Base-by-base conservation (phyloP, 2,329 filamentous ascomycete species). In the Penicillium palitans region DNA sequence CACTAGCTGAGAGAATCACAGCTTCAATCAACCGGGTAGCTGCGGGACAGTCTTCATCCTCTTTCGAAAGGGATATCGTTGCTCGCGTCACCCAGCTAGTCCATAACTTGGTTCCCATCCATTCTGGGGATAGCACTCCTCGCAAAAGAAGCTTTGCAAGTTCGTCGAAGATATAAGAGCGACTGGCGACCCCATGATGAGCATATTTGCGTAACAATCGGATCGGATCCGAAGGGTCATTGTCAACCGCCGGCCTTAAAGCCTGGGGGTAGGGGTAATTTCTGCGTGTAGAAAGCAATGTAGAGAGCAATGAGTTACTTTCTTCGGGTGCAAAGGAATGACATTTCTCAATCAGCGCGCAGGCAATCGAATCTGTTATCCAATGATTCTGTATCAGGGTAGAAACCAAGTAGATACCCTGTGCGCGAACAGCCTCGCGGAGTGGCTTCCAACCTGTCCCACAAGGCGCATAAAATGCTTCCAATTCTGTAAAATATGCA, bases 401-500 rank as follows among this genome's bases (percentile, higher is more conserved):
- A 44, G 71, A 72, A 19, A 78, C 67, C 50, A 78, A 55, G 57
- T 70, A 65, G 41, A 78, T 72, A 12, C 76, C 76, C 59, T 76
- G 75, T 2, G 74, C 68, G 24, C 76, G 74, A 31, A 76, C 74
- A 52, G 75, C 73, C 59, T 76, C 72, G 25, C 74, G 75, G 17
- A 78, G 66, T 41, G 76, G 76, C 50, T 65, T 70, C 76, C 76
- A 78, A 21, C 75, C 75, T 57, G 60, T 60, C 25, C 69, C 68
- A 45, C 63, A 59, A 13, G 70, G 69, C 2, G 74, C 70, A 64
- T 77, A 78, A 49, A 70, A 70, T 31, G 67, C 62, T 58, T 78
- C 76, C 51, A 78, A 57, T 57, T 78, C 74, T 7, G 75, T 77
- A 59, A 77, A 76, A 56, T 78, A 76, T 50, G 68, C 70, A 66